Base-by-base conservation (phyloP, 2,329 filamentous ascomycete species). In the Penicillium sp. region DNA sequence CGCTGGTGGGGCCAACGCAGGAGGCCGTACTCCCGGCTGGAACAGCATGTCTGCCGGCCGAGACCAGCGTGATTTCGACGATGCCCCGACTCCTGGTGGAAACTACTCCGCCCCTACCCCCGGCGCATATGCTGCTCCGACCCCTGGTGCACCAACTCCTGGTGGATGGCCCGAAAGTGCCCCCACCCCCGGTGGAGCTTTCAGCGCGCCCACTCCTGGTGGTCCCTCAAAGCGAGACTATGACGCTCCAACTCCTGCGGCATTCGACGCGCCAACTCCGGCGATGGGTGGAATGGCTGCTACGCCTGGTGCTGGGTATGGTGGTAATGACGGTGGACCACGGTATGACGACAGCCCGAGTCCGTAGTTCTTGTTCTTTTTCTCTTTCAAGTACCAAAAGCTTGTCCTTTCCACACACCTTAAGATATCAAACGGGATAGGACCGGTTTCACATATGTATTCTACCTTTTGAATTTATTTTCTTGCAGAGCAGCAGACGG, bases 71-170 rank as follows among this genome's bases (percentile, higher is more conserved):
- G 69, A 83, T 0, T 91, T 62, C n/a, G 65, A 89, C 65, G 90
- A 93, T 65, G 89, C 89, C 4, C 89, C 89, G 0, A 92, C 89
- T 0, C 89, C 88, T 0, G 88, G 87, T 3, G 87, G 84, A 7
- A 69, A 74, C 50, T 88, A 89, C 56, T 82, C 84, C 7, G 88
- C 87, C 2, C 86, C 87, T 1, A 90, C 87, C 0, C 87, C 87
- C 1, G 86, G 85, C 75, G 47, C 83, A 78, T 56, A 76, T 47
- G 71, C 67, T 37, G 89, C 88, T 17, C 88, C 88, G 0, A 92
- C 89, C 0, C 89, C 89, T 0, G 87, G 85, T 27, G 87, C 84
- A n/a, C 78, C 81, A 12, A 84, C 81, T 48, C 80, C 70, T 64
- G 78, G 66, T 25, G 71, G 66, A n/a, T 78, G 75, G 75, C 77